These are phyloP conservation scores for Alternaria arbusti DNA, from an alignment of 2,329 filamentous ascomycete species.

Conservation along the genomic window DNA sequence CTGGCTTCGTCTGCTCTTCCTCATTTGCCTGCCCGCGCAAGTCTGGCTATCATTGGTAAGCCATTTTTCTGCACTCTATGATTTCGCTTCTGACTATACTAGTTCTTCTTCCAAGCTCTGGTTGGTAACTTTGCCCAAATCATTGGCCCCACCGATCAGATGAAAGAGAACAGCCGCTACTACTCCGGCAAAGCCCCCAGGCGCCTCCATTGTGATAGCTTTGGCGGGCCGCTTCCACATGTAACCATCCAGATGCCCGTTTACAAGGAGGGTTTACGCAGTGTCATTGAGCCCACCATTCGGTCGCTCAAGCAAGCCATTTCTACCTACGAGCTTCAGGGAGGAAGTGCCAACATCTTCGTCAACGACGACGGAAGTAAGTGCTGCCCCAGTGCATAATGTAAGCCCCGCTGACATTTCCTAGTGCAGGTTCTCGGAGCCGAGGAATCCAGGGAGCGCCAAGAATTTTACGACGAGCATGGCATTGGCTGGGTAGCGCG, in stretches of 20 bases:
- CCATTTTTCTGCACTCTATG: slow-evolving; percentile 18
- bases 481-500: slow-evolving; percentile 59
- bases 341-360: slow-evolving; percentile 72
- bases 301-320: slow-evolving; percentile 75
- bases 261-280: slow-evolving; percentile 80
- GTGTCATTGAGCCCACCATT: slow-evolving; percentile 78
- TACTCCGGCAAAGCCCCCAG: slow-evolving; percentile 68
- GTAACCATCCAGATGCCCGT: slow-evolving; percentile 82
- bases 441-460: slow-evolving; percentile 52
- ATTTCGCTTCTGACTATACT: background rate
- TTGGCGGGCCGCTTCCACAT: slow-evolving; percentile 67
- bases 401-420: background rate
- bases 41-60: slow-evolving; percentile 63
- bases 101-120: slow-evolving; percentile 43
- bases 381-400: background rate
- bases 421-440: slow-evolving; percentile 62
- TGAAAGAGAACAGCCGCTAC: slow-evolving; percentile 79
- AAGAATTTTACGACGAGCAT: slow-evolving; percentile 59
- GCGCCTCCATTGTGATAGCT: slow-evolving; percentile 59
- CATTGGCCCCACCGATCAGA: slow-evolving; percentile 76
- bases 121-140: slow-evolving; percentile 56
- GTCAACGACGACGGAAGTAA: slow-evolving; percentile 69
- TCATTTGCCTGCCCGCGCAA: slow-evolving; percentile 60
- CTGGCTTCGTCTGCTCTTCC: slow-evolving; percentile 62
- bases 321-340: slow-evolving; percentile 59